These are phyloP conservation scores for Prunus armeniaca DNA, from an alignment of 306 rosid genomes.

Conservation along the genomic window DNA sequence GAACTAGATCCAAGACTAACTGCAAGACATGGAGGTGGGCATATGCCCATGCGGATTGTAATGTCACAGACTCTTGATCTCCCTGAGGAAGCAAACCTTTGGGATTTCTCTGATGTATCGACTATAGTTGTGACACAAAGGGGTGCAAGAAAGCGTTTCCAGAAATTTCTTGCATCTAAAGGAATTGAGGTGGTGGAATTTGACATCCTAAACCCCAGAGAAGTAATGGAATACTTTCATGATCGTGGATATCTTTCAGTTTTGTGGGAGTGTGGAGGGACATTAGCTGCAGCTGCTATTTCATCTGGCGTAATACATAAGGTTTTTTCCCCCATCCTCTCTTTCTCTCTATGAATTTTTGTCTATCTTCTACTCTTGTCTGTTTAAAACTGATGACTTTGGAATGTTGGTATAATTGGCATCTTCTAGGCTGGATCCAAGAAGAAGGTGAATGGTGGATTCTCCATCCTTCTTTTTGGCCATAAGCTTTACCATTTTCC, in stretches of 20 bases:
- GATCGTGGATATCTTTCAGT: conserved; percentile 89
- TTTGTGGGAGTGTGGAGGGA: conserved; percentile 96
- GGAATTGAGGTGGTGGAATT: conserved; percentile 97
- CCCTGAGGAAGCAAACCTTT: conserved; percentile 77
- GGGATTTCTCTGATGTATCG: conserved; percentile 75
- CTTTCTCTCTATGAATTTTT: background rate
- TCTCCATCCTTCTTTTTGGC: background rate
- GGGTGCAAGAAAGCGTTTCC: conserved; percentile 85
- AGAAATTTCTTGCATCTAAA: conserved; percentile 89
- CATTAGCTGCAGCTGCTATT: conserved; percentile 91
- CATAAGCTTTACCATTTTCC: background rate
- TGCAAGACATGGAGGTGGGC: conserved; percentile 90
- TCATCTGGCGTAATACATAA: conserved; percentile 86
- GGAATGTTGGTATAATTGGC: background rate
- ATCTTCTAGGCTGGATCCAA: background rate
- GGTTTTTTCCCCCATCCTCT: conserved; percentile 33
- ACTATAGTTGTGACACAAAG: conserved; percentile 90
- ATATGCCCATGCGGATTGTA: conserved; percentile 78
- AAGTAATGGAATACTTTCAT: conserved; percentile 88
- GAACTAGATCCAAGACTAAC: conserved; percentile 80
- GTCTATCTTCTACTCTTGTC: background rate
- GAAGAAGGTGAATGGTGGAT: background rate
- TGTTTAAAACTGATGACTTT: background rate
- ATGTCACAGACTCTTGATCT: conserved; percentile 77
- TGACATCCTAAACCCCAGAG: conserved; percentile 73